A percentile compares a stretch with the other conserved stretches of the same genome.
Conservation (phyloP, 305 asterid genomes). For the Coffea humblotiana region DNA sequence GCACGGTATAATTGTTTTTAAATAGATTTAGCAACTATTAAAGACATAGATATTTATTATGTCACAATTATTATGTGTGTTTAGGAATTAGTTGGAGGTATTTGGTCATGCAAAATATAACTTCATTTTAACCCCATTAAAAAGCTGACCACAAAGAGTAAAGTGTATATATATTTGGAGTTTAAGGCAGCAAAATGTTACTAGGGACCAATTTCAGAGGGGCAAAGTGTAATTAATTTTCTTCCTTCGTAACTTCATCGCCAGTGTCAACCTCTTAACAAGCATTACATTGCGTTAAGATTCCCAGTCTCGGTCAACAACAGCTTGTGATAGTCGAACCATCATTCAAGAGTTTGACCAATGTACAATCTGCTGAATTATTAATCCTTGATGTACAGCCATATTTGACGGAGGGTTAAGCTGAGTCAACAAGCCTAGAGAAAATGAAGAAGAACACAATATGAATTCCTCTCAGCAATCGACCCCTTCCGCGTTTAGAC, state of each 20-base stretch:
- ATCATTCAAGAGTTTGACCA: background rate
- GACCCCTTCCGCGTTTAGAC: background rate
- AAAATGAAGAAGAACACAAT: background rate
- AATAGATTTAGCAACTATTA: no score
- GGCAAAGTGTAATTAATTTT: no score
- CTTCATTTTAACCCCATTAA: no score
- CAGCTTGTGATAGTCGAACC: background rate
- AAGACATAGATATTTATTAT: no score
- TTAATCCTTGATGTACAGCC: background rate
- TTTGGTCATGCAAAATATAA: no score
- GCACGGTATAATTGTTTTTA: background rate
- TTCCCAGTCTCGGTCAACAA: background rate
- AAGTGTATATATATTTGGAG: no score
- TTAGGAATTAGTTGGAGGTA: no score
- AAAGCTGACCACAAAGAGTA: no score
- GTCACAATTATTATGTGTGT: no score
- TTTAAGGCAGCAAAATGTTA: no score
- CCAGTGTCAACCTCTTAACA: background rate
- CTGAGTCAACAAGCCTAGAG: background rate
- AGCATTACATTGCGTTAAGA: background rate
- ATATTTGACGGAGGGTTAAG: background rate
- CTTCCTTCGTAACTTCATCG: no score
- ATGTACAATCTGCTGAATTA: background rate
- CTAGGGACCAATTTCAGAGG: no score
- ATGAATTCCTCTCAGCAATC: background rate